These are phyloP conservation scores for Alternaria rosae DNA, from an alignment of 2,329 filamentous ascomycete genomes.

Conservation along the genomic window DNA sequence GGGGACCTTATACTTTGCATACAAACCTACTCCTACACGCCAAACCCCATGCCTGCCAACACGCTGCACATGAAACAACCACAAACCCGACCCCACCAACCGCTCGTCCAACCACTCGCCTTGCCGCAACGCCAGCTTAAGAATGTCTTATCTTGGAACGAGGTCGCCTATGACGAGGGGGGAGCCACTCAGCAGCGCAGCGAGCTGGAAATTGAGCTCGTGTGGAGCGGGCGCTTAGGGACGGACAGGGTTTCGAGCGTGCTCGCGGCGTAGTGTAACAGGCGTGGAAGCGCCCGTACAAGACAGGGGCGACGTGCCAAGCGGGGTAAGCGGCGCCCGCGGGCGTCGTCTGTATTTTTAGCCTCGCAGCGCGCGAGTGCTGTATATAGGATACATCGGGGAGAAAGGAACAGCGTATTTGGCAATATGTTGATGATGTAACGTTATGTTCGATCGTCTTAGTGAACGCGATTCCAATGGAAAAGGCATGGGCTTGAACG, in stretches of 20 bases:
- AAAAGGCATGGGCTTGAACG: constrained; percentile 2
- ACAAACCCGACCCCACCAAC: constrained; percentile 4
- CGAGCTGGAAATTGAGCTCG: neutral
- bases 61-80: constrained; percentile 3
- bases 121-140: neutral
- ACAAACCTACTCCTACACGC: constrained; percentile 4
- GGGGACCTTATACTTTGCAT: neutral
- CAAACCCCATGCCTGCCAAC: neutral
- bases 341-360: neutral
- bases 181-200: constrained; percentile 5
- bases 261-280: neutral
- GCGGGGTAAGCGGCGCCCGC: constrained; percentile 2
- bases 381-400: constrained; percentile 1
- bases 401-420: neutral
- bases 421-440: neutral
- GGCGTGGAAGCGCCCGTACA: neutral
- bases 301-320: constrained; percentile 6
- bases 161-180: neutral
- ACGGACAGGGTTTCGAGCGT: constrained; percentile 2
- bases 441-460: neutral
- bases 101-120: constrained; percentile 1
- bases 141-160: constrained; percentile 4
- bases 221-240: constrained; percentile 7
- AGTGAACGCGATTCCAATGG: neutral
- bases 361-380: neutral